Evolutionary conservation across 305 asterid species (phyloP).

Genomic region (Solanum chacoense): DNA sequence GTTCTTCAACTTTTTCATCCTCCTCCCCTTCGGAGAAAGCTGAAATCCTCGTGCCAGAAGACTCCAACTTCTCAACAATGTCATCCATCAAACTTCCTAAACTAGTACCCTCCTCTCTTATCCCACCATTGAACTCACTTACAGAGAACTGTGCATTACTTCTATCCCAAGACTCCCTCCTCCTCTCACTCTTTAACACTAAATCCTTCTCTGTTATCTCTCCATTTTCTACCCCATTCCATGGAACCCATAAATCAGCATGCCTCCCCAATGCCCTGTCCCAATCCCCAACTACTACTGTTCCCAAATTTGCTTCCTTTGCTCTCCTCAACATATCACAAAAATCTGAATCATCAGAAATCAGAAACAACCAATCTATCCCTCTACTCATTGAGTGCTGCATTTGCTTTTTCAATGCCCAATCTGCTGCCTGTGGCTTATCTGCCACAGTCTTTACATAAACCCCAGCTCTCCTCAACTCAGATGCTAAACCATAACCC

Average conservation of each 20-base stretch:
- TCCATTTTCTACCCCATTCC: constrained; percentile 73
- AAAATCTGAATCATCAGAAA: constrained; percentile 87
- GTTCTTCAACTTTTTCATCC: constrained; percentile 28
- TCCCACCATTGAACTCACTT: constrained; percentile 26
- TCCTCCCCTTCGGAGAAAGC: constrained; percentile 74
- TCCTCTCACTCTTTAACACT: constrained; percentile 28
- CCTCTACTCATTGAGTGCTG: constrained; percentile 81
- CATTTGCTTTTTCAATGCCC: constrained; percentile 93
- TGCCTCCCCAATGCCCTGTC: constrained; percentile 67
- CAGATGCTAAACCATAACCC: constrained; percentile 78
- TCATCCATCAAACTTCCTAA: constrained; percentile 40
- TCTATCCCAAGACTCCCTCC: constrained; percentile 16
- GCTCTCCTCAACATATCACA: constrained; percentile 78
- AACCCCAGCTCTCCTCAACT: constrained; percentile 82
- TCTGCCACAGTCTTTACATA: constrained; percentile 83
- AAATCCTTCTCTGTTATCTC: constrained; percentile 71
- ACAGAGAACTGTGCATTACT: constrained; percentile 11
- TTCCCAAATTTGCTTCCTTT: constrained; percentile 69
- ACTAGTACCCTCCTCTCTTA: constrained; percentile 10
- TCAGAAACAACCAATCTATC: constrained; percentile 79
- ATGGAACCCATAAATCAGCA: constrained; percentile 82
- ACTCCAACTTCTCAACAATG: constrained; percentile 21
- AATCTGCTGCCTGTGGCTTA: constrained; percentile 94
- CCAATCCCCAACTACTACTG: constrained; percentile 81
- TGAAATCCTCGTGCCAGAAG: constrained; percentile 31